These are phyloP conservation scores for Dictyostelium brefeldianum DNA, from an alignment of 78 protist species.

Conservation along the genomic window DNA sequence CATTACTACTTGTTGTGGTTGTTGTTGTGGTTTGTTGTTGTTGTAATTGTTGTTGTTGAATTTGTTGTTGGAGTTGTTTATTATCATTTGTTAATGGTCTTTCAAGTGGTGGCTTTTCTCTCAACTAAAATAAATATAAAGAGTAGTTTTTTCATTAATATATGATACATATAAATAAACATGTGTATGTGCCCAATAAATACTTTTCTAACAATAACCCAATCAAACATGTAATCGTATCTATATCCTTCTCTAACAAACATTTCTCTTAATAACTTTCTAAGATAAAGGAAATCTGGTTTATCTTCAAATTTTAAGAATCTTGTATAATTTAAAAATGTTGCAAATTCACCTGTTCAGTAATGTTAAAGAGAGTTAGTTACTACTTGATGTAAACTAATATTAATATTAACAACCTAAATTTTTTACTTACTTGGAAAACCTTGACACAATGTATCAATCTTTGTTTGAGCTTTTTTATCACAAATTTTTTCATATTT, in stretches of 20 bases:
- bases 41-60: background rate
- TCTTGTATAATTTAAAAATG: constrained; percentile 82
- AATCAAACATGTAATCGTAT: constrained; percentile 86
- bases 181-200: too few relatives aligned
- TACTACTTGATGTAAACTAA: background rate
- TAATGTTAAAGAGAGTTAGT: too few relatives aligned
- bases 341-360: constrained; percentile 76
- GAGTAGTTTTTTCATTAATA: background rate
- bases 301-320: constrained; percentile 84
- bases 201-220: constrained; percentile 81
- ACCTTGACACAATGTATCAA: constrained; percentile 95
- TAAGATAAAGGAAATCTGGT: constrained; percentile 96
- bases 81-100: background rate
- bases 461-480: constrained; percentile 93
- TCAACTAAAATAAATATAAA: constrained; percentile 4
- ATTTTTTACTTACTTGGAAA: constrained; percentile 75
- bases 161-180: background rate
- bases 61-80: constrained; percentile 14
- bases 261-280: constrained; percentile 91
- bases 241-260: constrained; percentile 85
- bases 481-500: constrained; percentile 97
- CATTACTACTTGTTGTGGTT: background rate
- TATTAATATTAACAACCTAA: background rate
- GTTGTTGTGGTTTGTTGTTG: constrained; percentile 3
- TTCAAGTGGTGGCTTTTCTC: constrained; percentile 60